Conservation (phyloP, 257 asterid species). For the Penstemon davidsonii region DNA sequence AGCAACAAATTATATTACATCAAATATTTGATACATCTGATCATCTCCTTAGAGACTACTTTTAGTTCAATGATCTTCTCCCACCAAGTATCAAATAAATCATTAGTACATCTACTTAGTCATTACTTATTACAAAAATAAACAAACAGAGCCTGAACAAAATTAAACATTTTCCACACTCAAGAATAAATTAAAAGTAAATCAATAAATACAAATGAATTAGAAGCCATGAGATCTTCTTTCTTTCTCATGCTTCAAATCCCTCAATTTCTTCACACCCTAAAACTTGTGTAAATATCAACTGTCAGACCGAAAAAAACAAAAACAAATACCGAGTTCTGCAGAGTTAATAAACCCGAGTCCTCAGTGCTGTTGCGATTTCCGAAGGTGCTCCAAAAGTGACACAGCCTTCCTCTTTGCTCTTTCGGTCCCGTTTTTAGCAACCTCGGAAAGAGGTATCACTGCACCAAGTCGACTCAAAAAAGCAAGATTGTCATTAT, state of each 20-base stretch:
- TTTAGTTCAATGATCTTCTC: neutral
- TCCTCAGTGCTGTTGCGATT: slow-evolving; percentile 44
- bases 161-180: slow-evolving; percentile 24
- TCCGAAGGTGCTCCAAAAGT: slow-evolving; percentile 67
- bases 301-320: slow-evolving; percentile 38
- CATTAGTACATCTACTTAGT: slow-evolving; percentile 1
- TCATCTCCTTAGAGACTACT: slow-evolving; percentile 6
- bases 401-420: slow-evolving; percentile 82
- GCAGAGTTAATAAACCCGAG: slow-evolving; percentile 16
- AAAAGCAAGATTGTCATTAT: slow-evolving; percentile 59
- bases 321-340: slow-evolving; percentile 23
- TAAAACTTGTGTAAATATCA: slow-evolving; percentile 36
- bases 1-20: slow-evolving; percentile 15
- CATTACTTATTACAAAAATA: slow-evolving; percentile 18
- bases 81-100: slow-evolving; percentile 2
- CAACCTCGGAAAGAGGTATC: slow-evolving; percentile 64
- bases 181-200: slow-evolving; percentile 32
- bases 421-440: slow-evolving; percentile 79
- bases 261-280: slow-evolving; percentile 38
- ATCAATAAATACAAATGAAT: slow-evolving; percentile 31
- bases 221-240: slow-evolving; percentile 32
- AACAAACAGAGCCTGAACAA: neutral
- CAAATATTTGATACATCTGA: slow-evolving; percentile 13
- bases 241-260: slow-evolving; percentile 41
- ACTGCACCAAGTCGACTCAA: slow-evolving; percentile 75